Evolutionary conservation across 2,329 filamentous ascomycete genomes (phyloP), one percentile per base, ranked within the genome.

Genomic region (Ophiognomonia clavigignenti-juglandacearum): DNA sequence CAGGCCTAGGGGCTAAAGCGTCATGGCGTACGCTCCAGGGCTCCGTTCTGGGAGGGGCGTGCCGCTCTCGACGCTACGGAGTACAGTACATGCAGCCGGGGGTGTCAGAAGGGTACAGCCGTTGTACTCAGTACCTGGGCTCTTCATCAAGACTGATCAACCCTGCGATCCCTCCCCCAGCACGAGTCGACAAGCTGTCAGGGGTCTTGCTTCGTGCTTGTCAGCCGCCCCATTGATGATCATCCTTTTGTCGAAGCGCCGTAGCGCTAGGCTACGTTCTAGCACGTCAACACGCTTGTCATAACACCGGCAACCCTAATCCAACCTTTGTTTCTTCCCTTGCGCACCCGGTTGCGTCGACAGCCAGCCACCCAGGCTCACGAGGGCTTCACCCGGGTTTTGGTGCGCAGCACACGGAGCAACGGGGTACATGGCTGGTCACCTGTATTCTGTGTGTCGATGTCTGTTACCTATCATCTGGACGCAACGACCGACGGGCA

Each of bases 181-280:
- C 49, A 46, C 49, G 49, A 51, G 49, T 51, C 49, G 49, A 43
- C 40, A 31, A 27, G 36, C 49, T 51, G 41, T 39, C 49, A 45
- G 29, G 49, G 45, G 45, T 39, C 45, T 35, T 51, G 6, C 24
- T 26, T 6, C 24, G n/a, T n/a, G 6, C 6, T 26, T 10, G 46
- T 51, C 49, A 51, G 46, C 49, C 49, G 49, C 49, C 39, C 34
- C 40, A 23, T 13, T 13, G n/a, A n/a, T n/a, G n/a, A n/a, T n/a
- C n/a, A n/a, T n/a, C n/a, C n/a, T n/a, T n/a, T n/a, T n/a, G n/a
- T n/a, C n/a, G n/a, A n/a, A n/a, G n/a, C n/a, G n/a, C n/a, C n/a
- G n/a, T n/a, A n/a, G n/a, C n/a, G n/a, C n/a, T n/a, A n/a, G n/a
- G n/a, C n/a, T n/a, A n/a, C n/a, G n/a, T n/a, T n/a, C n/a, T n/a